Evolutionary conservation across 345 rosid species (phyloP), one percentile per base, ranked within the genome.

Genomic region (Linum trigynum): DNA sequence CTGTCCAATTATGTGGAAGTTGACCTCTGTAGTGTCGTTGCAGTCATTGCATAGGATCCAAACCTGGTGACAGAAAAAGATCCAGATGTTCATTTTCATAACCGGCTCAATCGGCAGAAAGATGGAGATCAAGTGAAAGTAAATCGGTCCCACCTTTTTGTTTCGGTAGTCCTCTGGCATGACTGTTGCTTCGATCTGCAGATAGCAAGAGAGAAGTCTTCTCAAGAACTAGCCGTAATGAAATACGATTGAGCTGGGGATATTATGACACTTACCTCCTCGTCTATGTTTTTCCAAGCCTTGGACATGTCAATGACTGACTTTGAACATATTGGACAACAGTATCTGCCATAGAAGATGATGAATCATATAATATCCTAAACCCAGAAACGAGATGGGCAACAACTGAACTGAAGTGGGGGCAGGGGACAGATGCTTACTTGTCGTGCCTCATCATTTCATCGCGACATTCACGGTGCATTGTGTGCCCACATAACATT

Each of bases 11-110:
- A 94, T 82, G 72, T 94, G 95, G 78, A 86, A 94, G 81, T 85
- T 77, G 4, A 86, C 96, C 73, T 94, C 97, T 0, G 97, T 86
- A 2, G 96, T 94, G 84, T 90, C 96, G 2, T 88, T 94, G 79
- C 99, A 94, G 83, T 94, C 97, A 37, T 94, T 94, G 70, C 99
- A 94, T 16, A 94, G 83, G 70, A 94, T 88, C 99, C 99, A 94
- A 43, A 94, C 92, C 99, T 94, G 84, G 53, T 23, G 14, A 48
- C 12, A 48, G 53, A 48, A 15, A 48, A 41, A 48, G 53, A 4
- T 48, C 11, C 14, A 0, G 14, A 7, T 48, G 53, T 48, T 15
- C 9, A 9, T 43, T 43, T 7, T 43, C 6, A 43, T 43, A 7
- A 43, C 6, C 2, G 50, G 50, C 6, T 43, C 9, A 1, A 43